Evolutionary conservation across 2,329 filamentous ascomycete species (phyloP).

Genomic region (Xylaria sp.): DNA sequence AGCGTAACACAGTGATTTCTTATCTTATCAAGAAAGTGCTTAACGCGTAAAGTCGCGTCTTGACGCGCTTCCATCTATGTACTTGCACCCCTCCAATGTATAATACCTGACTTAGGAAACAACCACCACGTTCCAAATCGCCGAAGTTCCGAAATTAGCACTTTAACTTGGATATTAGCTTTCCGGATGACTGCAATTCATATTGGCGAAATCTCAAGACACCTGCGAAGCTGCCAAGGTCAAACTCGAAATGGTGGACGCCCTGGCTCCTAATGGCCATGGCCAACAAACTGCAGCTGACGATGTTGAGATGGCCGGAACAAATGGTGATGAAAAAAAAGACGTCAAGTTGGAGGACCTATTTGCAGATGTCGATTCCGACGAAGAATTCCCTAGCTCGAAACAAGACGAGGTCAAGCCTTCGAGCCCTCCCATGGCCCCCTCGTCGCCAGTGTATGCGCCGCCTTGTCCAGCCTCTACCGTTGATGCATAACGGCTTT

Average conservation of each 20-base stretch:
- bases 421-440: constrained; percentile 55
- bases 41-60: constrained; percentile 27
- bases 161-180: background rate
- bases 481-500: constrained; percentile 1
- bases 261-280: constrained; percentile 46
- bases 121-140: background rate
- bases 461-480: background rate
- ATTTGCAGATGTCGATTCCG: constrained; percentile 67
- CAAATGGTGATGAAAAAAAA: constrained; percentile 50
- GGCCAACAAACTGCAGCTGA: constrained; percentile 45
- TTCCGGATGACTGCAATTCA: constrained; percentile 59
- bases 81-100: background rate
- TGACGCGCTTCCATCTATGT: constrained; percentile 14
- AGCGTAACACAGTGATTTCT: background rate
- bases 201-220: constrained; percentile 48
- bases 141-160: background rate
- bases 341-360: constrained; percentile 67
- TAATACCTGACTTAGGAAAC: background rate
- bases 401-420: constrained; percentile 52
- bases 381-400: constrained; percentile 69
- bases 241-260: constrained; percentile 52
- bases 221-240: constrained; percentile 49
- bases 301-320: constrained; percentile 56
- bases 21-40: constrained; percentile 15
- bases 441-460: constrained; percentile 58